Conservation (phyloP, 23 red algal genomes). For the Gracilaria gracilis region DNA sequence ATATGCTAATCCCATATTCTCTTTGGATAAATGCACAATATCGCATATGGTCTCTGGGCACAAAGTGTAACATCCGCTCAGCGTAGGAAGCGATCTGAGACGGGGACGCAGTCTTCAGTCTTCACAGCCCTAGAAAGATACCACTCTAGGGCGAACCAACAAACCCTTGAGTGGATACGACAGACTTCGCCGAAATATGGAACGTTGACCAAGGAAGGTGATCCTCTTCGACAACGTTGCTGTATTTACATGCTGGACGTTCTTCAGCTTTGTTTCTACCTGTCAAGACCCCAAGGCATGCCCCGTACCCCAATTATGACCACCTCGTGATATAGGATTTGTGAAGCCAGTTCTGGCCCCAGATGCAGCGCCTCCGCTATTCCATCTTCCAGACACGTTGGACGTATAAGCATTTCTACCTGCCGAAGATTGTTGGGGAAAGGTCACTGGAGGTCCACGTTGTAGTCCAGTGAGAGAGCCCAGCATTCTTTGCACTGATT, state of each 20-base stretch:
- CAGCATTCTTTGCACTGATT: constrained; percentile 35
- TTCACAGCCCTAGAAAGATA: background rate
- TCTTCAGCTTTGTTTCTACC: background rate
- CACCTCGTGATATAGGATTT: constrained; percentile 29
- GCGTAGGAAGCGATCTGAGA: background rate
- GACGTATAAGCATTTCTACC: background rate
- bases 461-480: constrained; percentile 64
- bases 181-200: background rate
- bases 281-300: constrained; percentile 68
- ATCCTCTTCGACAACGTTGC: background rate
- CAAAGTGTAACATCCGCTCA: no score
- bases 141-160: background rate
- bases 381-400: constrained; percentile 35
- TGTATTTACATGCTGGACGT: constrained; percentile 2
- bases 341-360: constrained; percentile 57
- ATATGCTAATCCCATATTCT: no score
- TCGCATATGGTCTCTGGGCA: no score
- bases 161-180: background rate
- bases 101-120: background rate
- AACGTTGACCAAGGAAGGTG: background rate
- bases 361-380: constrained; percentile 47
- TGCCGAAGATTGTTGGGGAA: background rate
- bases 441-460: background rate
- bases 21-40: no score
- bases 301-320: constrained; percentile 62